Percentiles rank a stretch among this genome's conserved stretches.
Conservation (phyloP, 495 filamentous ascomycete species). For the Penicillium riverlandense region DNA sequence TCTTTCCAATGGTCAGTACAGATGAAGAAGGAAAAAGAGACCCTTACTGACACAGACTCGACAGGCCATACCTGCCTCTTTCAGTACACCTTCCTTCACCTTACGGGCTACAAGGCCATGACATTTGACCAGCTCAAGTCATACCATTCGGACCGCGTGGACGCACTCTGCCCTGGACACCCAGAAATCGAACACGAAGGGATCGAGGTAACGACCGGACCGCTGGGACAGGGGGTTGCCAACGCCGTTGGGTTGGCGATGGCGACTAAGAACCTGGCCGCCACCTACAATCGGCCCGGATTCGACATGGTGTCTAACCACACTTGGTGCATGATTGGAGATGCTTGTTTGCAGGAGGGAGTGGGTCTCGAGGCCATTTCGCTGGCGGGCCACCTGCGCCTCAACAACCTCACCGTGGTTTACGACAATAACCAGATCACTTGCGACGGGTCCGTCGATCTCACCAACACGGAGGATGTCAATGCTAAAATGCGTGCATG, state of each 20-base stretch:
- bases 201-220: constrained; percentile 57
- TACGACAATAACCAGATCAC: constrained; percentile 54
- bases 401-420: constrained; percentile 49
- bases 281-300: constrained; percentile 44
- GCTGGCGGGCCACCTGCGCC: constrained; percentile 46
- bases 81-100: constrained; percentile 51
- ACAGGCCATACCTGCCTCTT: constrained; percentile 53
- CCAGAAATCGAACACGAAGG: constrained; percentile 56
- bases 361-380: constrained; percentile 52
- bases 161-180: constrained; percentile 50
- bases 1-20: constrained; percentile 48
- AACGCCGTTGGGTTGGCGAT: constrained; percentile 56
- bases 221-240: constrained; percentile 52
- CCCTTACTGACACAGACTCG: neutral
- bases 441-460: constrained; percentile 50
- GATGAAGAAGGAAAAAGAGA: neutral
- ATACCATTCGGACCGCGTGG: constrained; percentile 47
- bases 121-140: constrained; percentile 52
- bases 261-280: constrained; percentile 49
- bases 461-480: constrained; percentile 50
- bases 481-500: constrained; percentile 52
- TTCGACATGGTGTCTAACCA: constrained; percentile 42
- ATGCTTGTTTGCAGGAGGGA: constrained; percentile 54
- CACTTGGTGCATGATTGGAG: constrained; percentile 51
- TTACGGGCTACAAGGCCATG: constrained; percentile 52